Percentiles rank a stretch among this genome's conserved stretches.
These are phyloP conservation scores for Metarhizium guizhouense DNA, from an alignment of 2,329 filamentous ascomycete genomes.

Conservation along the genomic window DNA sequence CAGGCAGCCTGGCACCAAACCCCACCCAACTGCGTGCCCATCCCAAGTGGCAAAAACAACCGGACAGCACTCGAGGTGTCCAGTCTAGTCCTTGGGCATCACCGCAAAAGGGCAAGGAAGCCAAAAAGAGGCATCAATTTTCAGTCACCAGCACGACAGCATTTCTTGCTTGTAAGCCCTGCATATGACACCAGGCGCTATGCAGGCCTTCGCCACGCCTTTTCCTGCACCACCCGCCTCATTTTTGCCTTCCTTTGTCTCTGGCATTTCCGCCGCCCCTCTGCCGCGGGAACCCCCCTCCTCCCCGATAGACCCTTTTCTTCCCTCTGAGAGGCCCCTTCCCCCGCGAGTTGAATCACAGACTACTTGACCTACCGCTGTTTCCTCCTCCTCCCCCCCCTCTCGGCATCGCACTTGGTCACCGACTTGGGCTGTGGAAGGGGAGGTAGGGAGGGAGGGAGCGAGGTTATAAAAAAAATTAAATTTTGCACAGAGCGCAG, in stretches of 20 bases:
- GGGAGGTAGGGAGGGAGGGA: too few species aligned
- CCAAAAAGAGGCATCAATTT: too few species aligned
- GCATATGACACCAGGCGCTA: background rate
- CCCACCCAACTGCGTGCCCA: background rate
- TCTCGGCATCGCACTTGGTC: background rate
- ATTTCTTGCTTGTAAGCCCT: background rate
- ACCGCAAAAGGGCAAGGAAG: background rate
- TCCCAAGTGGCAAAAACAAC: too few species aligned
- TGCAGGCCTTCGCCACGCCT: background rate
- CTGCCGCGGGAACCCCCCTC: background rate
- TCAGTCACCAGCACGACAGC: too few species aligned
- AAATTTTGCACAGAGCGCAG: background rate
- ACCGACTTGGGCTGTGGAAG: too few species aligned
- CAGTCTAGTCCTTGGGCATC: background rate
- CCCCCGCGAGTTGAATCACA: too few species aligned
- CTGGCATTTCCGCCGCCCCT: background rate
- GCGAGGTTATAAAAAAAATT: too few species aligned
- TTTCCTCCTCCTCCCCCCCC: too few species aligned
- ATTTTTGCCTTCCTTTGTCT: background rate
- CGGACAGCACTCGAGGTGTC: too few species aligned
- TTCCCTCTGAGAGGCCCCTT: too few species aligned
- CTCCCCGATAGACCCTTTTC: too few species aligned
- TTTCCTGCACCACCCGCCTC: background rate
- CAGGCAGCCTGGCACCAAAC: background rate
- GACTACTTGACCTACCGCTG: too few species aligned